Percentiles rank a stretch among this genome's conserved stretches.
Evolutionary conservation across 495 filamentous ascomycete species (phyloP).

Genomic region (Cairneyella variabilis): DNA sequence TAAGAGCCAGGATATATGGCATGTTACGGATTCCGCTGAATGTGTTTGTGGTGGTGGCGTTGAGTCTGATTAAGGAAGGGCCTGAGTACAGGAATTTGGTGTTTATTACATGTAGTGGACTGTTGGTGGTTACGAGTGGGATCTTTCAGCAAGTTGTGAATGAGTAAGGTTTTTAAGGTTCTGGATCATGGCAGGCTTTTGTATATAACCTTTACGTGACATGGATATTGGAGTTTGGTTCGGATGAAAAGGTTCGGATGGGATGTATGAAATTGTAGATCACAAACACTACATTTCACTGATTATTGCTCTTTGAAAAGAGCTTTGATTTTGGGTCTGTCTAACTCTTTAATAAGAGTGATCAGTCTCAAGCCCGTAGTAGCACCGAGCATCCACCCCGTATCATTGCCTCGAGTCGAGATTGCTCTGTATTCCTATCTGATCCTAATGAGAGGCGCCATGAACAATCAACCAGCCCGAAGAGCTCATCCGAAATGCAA

Average conservation of each 20-base stretch:
- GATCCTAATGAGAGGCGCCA: slow-evolving; percentile 2
- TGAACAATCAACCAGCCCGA: background rate
- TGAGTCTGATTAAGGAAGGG: slow-evolving; percentile 40
- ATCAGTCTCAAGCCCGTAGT: too few species aligned
- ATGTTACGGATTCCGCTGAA: slow-evolving; percentile 53
- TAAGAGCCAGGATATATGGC: slow-evolving; percentile 48
- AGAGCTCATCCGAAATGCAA: slow-evolving; percentile 10
- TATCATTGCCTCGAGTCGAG: slow-evolving; percentile 1
- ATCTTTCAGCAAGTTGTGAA: slow-evolving; percentile 18
- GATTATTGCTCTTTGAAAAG: too few species aligned
- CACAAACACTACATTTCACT: too few species aligned
- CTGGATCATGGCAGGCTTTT: too few species aligned
- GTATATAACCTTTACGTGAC: too few species aligned
- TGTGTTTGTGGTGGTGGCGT: slow-evolving; percentile 48
- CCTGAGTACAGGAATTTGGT: slow-evolving; percentile 20
- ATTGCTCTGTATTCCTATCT: slow-evolving; percentile 7
- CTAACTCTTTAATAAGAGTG: too few species aligned
- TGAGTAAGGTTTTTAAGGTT: slow-evolving; percentile 15
- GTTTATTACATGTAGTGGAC: slow-evolving; percentile 17
- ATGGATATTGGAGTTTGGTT: too few species aligned
- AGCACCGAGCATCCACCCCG: too few species aligned
- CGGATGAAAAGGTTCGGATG: too few species aligned
- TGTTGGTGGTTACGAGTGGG: slow-evolving; percentile 20
- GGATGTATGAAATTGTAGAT: too few species aligned
- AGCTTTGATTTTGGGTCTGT: too few species aligned